Conservation (phyloP, 208 protist species). For the Acanthamoeba sp. region DNA sequence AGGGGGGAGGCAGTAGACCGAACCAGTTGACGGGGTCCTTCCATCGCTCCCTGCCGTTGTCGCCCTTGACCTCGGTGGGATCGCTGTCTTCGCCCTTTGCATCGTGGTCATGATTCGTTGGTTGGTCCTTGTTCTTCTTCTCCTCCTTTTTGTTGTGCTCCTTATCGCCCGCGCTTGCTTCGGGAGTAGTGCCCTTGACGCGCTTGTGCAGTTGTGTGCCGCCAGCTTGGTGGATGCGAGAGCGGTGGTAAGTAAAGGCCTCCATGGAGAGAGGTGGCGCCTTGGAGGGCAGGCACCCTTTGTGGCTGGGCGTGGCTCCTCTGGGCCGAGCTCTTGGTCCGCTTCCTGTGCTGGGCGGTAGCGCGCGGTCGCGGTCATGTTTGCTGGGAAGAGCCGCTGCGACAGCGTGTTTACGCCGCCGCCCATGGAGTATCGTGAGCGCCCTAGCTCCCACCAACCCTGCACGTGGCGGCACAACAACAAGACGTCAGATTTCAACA, state of each 20-base stretch:
- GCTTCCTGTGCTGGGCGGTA: neutral
- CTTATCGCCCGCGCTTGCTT: neutral
- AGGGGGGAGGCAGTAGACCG: conserved; percentile 4
- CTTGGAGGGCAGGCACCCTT: too few species aligned
- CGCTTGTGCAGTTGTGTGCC: neutral
- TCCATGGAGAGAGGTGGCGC: too few species aligned
- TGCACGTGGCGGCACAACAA: neutral
- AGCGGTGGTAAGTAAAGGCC: neutral
- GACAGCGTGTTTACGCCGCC: conserved; percentile 34
- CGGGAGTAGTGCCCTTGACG: too few species aligned
- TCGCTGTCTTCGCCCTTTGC: neutral
- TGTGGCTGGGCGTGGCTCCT: neutral
- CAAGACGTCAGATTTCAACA: too few species aligned
- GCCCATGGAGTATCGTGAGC: conserved; percentile 49
- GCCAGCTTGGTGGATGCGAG: neutral
- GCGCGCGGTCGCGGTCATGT: conserved; percentile 36
- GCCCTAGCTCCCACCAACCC: conserved; percentile 60
- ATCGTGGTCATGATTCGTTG: neutral
- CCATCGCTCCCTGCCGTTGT: conserved; percentile 14
- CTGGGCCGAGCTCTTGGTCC: neutral
- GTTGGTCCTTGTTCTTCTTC: conserved; percentile 14
- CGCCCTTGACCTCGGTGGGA: neutral
- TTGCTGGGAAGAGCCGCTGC: conserved; percentile 25
- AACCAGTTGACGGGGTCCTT: conserved; percentile 69
- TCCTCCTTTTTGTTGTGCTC: conserved; percentile 17